Conservation (phyloP, 1,139 yeast genomes). For the Saccharomyces hybrid region DNA sequence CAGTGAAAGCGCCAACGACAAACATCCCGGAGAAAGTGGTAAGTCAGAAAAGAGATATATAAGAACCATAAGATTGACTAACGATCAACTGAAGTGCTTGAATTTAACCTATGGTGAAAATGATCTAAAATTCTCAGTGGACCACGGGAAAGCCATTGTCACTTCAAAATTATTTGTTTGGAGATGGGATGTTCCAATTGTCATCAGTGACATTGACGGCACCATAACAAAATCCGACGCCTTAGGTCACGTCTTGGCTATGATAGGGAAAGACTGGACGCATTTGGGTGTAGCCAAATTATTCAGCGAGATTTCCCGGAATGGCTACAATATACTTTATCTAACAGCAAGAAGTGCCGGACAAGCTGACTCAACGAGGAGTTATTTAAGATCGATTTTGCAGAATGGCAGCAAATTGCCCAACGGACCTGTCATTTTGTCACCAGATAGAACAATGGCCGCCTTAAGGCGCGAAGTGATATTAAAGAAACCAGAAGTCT, state of each 20-base stretch:
- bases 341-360: constrained; percentile 95
- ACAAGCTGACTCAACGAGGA: constrained; percentile 87
- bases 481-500: constrained; percentile 92
- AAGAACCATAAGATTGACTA: constrained; percentile 83
- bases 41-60: constrained; percentile 41
- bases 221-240: constrained; percentile 98
- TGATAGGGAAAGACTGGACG: constrained; percentile 97
- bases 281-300: constrained; percentile 92
- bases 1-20: constrained; percentile 8
- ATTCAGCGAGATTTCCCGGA: constrained; percentile 73
- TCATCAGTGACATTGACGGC: constrained; percentile 96
- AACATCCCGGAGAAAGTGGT: constrained; percentile 4
- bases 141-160: constrained; percentile 73
- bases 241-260: constrained; percentile 87
- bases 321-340: constrained; percentile 91
- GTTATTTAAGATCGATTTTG: constrained; percentile 67
- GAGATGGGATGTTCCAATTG: constrained; percentile 82
- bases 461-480: constrained; percentile 89
- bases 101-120: constrained; percentile 75
- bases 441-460: constrained; percentile 96
- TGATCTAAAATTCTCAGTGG: constrained; percentile 68
- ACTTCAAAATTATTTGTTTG: constrained; percentile 72
- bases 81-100: constrained; percentile 75
- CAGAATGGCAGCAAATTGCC: constrained; percentile 76
- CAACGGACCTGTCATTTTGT: constrained; percentile 85